Evolutionary conservation across 2,329 filamentous ascomycete species (phyloP), one percentile per base, ranked within the genome.

Genomic region (Aaosphaeria arxii): DNA sequence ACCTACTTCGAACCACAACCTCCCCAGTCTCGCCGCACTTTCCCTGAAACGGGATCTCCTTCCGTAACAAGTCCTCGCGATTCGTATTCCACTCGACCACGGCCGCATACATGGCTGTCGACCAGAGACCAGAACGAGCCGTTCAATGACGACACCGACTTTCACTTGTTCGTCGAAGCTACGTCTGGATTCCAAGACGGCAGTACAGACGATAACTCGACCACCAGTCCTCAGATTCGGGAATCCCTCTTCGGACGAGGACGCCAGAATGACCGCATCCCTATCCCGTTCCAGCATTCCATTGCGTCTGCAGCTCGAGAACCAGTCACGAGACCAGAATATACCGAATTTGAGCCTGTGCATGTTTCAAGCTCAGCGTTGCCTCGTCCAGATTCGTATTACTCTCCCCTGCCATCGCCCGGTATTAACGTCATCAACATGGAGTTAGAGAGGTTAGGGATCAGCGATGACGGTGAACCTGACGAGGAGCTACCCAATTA

Each of bases 401-500:
- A 53, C 33, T 48, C 56, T 28, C 52, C 56, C 42, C 51, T 57
- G 30, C 50, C 50, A 17, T 48, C 48, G 2, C 53, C 57, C 3
- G 57, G 62, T 13, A 48, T 69, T 41, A 56, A 56, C 35, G 57
- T 48, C 2, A 52, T 67, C 17, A 67, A 63, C 39, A 51, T 59
- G 6, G 64, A 68, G 45, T 42, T 69, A 7, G 64, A 68, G 38
- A 50, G 64, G 39, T 41, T 69, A 6, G 62, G 62, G 2, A 40
- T 68, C 6, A 46, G 43, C n/a, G 57, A 64, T 4, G 64, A 65
- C 5, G 67, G 68, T 17, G 62, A 65, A 11, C 52, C 49, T 2
- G 56, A 62, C 4, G 65, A 67, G 39, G 72, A 77, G 50, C 51
- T 77, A 11, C 75, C 75, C 0, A 67, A 76, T 51, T 77, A 77